Evolutionary conservation across 805 yeast species (phyloP).

Genomic region (Saccharomycopsis synnaedendra): DNA sequence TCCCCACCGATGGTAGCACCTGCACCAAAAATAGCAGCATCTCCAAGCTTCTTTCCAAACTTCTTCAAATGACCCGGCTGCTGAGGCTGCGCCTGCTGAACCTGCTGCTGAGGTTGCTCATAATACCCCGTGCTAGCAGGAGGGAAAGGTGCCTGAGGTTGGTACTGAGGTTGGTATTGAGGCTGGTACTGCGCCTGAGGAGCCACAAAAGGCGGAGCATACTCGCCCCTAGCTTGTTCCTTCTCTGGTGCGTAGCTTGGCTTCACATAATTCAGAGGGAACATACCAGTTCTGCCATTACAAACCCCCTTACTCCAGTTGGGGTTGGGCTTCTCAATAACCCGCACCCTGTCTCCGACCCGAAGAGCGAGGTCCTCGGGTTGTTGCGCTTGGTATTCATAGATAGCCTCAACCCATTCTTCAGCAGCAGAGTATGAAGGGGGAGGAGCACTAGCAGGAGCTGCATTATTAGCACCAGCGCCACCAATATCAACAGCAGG

Average conservation of each 20-base stretch:
- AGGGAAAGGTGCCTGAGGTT: conserved; percentile 31
- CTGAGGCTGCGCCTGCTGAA: conserved; percentile 24
- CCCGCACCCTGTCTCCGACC: conserved; percentile 58
- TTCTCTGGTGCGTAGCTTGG: neutral
- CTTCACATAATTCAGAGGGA: conserved; percentile 81
- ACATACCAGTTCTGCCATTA: conserved; percentile 59
- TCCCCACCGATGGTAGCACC: conserved; percentile 91
- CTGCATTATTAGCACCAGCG: conserved; percentile 19
- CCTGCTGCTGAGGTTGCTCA: conserved; percentile 26
- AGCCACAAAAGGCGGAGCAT: conserved; percentile 3
- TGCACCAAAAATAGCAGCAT: conserved; percentile 93
- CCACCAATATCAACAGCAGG: conserved; percentile 32
- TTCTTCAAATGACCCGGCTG: conserved; percentile 33
- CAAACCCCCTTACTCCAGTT: conserved; percentile 88
- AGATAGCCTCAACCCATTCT: conserved; percentile 54
- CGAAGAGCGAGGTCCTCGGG: conserved; percentile 56
- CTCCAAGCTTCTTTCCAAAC: conserved; percentile 73
- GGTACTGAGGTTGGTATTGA: conserved; percentile 21
- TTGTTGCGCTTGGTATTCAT: conserved; percentile 66
- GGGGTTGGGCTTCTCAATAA: conserved; percentile 61
- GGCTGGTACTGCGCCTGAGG: conserved; percentile 14
- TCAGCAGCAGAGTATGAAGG: neutral
- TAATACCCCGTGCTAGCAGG: conserved; percentile 40
- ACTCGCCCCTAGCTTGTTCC: neutral
- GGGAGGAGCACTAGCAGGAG: conserved; percentile 11